These are phyloP conservation scores for Cyclanthera cordifolia DNA, from an alignment of 306 rosid genomes.

Conservation along the genomic window DNA sequence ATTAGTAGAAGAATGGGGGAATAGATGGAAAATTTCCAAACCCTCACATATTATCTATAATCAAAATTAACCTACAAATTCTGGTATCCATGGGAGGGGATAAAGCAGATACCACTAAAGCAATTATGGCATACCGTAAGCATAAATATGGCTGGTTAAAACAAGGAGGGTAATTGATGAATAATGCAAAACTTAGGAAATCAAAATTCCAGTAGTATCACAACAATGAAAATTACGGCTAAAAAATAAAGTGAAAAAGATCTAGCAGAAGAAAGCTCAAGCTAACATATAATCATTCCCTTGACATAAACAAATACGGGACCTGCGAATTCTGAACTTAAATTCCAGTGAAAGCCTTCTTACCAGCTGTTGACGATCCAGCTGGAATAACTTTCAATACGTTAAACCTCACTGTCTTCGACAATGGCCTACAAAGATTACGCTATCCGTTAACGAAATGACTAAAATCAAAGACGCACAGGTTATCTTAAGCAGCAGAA, in stretches of 20 bases:
- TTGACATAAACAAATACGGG: constrained; percentile 12
- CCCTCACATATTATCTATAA: too few species aligned
- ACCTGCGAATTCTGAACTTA: constrained; percentile 13
- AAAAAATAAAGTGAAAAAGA: constrained; percentile 2
- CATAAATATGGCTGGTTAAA: not conserved
- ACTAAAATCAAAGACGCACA: not conserved
- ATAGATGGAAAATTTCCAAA: too few species aligned
- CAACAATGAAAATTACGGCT: not conserved
- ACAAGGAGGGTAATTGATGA: not conserved
- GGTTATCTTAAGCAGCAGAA: not conserved
- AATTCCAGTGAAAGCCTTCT: constrained; percentile 36
- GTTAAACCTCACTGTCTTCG: constrained; percentile 68
- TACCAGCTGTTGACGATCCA: constrained; percentile 56
- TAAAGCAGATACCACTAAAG: too few species aligned
- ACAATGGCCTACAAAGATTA: constrained; percentile 17
- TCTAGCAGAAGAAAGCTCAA: constrained; percentile 17
- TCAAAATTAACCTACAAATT: too few species aligned
- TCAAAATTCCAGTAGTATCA: constrained; percentile 10
- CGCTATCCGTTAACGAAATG: not conserved
- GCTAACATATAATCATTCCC: constrained; percentile 19
- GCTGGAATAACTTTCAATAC: constrained; percentile 77
- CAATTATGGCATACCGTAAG: too few species aligned
- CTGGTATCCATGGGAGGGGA: too few species aligned
- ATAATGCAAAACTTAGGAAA: not conserved
- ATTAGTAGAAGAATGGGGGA: too few species aligned